A percentile compares a stretch with the other conserved stretches of the same genome.
These are phyloP conservation scores for Wickerhamiella brachini DNA, from an alignment of 805 yeast species.

Conservation along the genomic window DNA sequence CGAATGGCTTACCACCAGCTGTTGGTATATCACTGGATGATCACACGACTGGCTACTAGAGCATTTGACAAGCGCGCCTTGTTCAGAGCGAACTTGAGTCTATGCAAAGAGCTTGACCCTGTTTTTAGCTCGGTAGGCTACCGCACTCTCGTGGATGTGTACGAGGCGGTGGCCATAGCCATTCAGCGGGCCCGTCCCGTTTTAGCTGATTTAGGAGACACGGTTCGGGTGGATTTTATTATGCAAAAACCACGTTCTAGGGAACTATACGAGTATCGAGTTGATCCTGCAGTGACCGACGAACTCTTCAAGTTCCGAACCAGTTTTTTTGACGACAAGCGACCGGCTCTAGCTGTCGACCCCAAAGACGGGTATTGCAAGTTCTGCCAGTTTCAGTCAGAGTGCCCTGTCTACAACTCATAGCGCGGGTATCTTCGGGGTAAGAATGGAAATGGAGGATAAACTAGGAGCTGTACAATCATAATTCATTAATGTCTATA, in stretches of 20 bases:
- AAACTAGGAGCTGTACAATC: background rate
- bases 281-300: background rate
- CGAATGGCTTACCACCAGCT: conserved; percentile 24
- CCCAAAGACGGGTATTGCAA: background rate
- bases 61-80: background rate
- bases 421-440: no score
- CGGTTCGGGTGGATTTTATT: background rate
- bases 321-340: conserved; percentile 8
- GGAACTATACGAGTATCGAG: conserved; percentile 2
- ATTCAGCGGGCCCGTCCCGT: background rate
- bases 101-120: background rate
- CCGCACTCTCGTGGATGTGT: background rate
- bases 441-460: background rate
- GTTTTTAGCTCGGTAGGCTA: background rate
- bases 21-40: conserved; percentile 18
- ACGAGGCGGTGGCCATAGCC: background rate
- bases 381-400: background rate
- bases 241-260: background rate
- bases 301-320: conserved; percentile 6
- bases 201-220: background rate
- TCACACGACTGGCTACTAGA: conserved; percentile 1
- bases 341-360: conserved; percentile 5
- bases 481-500: background rate
- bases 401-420: background rate
- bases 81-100: background rate